Evolutionary conservation across 2,329 filamentous ascomycete genomes (phyloP).

Genomic region (Aspergillus puulaauensis): DNA sequence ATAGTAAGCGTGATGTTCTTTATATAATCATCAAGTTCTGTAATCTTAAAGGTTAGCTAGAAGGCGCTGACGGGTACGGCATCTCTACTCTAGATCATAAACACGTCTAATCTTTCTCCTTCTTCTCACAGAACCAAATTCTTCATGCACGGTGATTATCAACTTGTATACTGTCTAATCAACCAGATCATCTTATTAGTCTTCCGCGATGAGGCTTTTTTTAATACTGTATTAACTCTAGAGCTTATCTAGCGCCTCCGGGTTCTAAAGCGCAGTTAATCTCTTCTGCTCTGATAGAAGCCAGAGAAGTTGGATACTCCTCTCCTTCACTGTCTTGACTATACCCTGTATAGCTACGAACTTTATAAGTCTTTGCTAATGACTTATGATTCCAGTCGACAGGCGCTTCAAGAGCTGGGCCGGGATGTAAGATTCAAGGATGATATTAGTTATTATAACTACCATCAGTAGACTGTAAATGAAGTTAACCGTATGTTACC

Average conservation of each 20-base stretch:
- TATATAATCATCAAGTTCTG: too few relatives aligned
- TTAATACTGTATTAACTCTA: constrained; percentile 23
- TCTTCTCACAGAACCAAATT: constrained; percentile 12
- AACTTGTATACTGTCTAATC: constrained; percentile 29
- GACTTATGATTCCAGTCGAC: constrained; percentile 24
- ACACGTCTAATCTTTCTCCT: constrained; percentile 4
- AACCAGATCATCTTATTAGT: constrained; percentile 25
- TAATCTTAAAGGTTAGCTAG: too few relatives aligned
- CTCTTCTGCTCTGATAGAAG: constrained; percentile 24
- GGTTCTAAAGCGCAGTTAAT: constrained; percentile 19
- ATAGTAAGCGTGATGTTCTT: too few relatives aligned
- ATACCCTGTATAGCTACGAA: constrained; percentile 22
- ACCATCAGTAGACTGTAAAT: constrained; percentile 19
- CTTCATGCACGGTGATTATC: constrained; percentile 17
- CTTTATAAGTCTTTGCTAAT: constrained; percentile 25
- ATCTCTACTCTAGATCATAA: too few relatives aligned
- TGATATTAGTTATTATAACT: constrained; percentile 21
- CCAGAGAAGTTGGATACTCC: constrained; percentile 22
- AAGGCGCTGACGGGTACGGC: too few relatives aligned
- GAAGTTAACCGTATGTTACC: constrained; percentile 26
- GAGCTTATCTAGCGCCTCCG: constrained; percentile 25
- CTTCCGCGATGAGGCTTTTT: constrained; percentile 25
- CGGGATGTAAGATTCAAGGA: constrained; percentile 26
- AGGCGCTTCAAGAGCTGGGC: constrained; percentile 24
- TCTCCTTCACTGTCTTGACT: constrained; percentile 24